Evolutionary conservation across 768 basidiomycete species (phyloP), one percentile per base, ranked within the genome.

Genomic region (Clavulina sp.): DNA sequence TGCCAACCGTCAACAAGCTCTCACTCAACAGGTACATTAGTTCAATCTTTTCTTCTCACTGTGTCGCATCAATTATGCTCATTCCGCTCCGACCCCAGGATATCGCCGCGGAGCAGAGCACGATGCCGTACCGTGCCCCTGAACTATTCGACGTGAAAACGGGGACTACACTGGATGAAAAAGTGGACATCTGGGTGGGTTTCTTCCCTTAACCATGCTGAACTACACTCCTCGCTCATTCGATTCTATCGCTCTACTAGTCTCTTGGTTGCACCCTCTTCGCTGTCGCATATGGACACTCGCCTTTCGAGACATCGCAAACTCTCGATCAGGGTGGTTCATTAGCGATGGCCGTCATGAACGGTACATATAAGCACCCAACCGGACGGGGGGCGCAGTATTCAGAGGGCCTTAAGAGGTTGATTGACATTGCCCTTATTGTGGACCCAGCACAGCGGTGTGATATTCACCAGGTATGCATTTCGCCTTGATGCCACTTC

Each of bases 91-190:
- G n/a, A n/a, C n/a, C n/a, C 2, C 53, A 85, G 76, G 95, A 99
- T 63, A 78, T 93, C 56, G 95, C 95, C 2, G 89, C 88, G 18
- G 95, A 99, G 65, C 92, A 93, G 64, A 93, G 89, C 57, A 89
- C 91, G 9, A 97, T 99, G 95, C 86, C 95, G 0, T 99, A 93
- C 60, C 80, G 95, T 19, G 92, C 95, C 1, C 95, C 95, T 0
- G 95, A 99, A 61, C 70, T 99, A 21, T 99, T 96, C 62, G 95
- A 99, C 59, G 92, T 95, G 52, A 93, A 93, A 63, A 96, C 91
- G 3, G 87, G 86, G 23, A 69, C 74, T 36, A 76, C 70, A 0
- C 66, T 97, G 5, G 87, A 95, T 58, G 93, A 96, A 68, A 92
- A 89, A 61, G 91, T 95, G 7, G 91, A 95, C 62, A 89, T 95